Percentiles rank a stretch among this genome's conserved stretches.
These are phyloP conservation scores for Hortiboletus rubellus DNA, from an alignment of 1,284 basidiomycete species.

Conservation along the genomic window DNA sequence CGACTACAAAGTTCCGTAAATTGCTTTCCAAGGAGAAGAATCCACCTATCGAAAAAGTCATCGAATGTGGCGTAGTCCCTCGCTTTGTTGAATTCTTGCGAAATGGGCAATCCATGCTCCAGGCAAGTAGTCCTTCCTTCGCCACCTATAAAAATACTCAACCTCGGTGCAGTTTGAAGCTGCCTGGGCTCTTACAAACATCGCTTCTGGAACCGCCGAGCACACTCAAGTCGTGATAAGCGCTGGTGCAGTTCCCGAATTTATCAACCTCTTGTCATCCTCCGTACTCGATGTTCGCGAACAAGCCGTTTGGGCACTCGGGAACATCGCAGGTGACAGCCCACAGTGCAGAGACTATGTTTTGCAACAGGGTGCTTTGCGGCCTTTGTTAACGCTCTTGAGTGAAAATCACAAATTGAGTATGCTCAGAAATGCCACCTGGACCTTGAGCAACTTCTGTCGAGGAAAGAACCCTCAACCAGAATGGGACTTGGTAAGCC, in stretches of 20 bases:
- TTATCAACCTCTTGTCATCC: slow-evolving; percentile 91
- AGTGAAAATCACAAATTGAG: slow-evolving; percentile 93
- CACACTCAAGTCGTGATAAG: slow-evolving; percentile 98
- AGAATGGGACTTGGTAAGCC: slow-evolving; percentile 84
- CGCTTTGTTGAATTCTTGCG: slow-evolving; percentile 96
- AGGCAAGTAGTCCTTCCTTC: slow-evolving; percentile 54
- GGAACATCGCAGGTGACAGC: slow-evolving; percentile 96
- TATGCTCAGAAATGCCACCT: slow-evolving; percentile 97
- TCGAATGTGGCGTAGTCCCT: slow-evolving; percentile 95
- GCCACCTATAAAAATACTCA: background rate
- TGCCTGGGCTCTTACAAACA: slow-evolving; percentile 99
- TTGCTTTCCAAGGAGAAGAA: slow-evolving; percentile 99
- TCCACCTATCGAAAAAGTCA: slow-evolving; percentile 99
- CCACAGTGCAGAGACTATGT: slow-evolving; percentile 93
- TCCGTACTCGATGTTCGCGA: slow-evolving; percentile 90
- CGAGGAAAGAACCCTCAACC: slow-evolving; percentile 95
- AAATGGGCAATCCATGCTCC: slow-evolving; percentile 90
- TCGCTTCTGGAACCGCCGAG: slow-evolving; percentile 97
- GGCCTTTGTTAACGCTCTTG: slow-evolving; percentile 69
- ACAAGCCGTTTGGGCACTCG: slow-evolving; percentile 96
- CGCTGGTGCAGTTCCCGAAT: slow-evolving; percentile 94
- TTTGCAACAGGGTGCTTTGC: slow-evolving; percentile 72
- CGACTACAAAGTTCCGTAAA: slow-evolving; percentile 97
- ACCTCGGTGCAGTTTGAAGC: slow-evolving; percentile 83
- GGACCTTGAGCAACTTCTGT: slow-evolving; percentile 98